Percentiles rank a stretch among this genome's conserved stretches.
Evolutionary conservation across 305 asterid species (phyloP).

Genomic region (Fraxinus xanthoxyloides): DNA sequence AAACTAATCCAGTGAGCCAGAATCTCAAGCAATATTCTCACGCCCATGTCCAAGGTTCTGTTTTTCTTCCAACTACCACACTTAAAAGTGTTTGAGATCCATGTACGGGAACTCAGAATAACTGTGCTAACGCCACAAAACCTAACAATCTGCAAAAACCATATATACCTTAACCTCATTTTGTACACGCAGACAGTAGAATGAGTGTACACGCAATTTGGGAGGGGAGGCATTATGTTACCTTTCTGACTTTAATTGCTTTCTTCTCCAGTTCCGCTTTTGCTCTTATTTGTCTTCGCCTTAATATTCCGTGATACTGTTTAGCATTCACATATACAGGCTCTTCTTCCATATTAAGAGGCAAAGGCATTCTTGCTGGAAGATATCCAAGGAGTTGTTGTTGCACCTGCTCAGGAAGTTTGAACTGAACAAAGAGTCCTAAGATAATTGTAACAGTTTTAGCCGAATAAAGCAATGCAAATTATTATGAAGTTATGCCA

Average conservation of each 20-base stretch:
- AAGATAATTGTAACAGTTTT: background rate
- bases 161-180: background rate
- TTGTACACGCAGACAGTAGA: background rate
- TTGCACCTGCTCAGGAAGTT: conserved; percentile 43
- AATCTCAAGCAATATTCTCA: background rate
- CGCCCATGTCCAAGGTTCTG: background rate
- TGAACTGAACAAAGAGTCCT: conserved; percentile 7
- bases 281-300: conserved; percentile 77
- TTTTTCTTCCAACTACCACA: conserved; percentile 7
- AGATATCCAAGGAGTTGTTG: conserved; percentile 60
- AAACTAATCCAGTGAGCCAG: background rate
- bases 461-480: background rate
- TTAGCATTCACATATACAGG: conserved; percentile 81
- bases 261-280: conserved; percentile 78
- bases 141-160: background rate
- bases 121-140: conserved; percentile 1
- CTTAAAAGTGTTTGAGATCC: conserved; percentile 4
- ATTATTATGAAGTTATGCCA: background rate
- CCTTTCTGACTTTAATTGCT: conserved; percentile 61
- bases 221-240: conserved; percentile 17
- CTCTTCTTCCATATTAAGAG: conserved; percentile 75
- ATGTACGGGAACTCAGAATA: background rate
- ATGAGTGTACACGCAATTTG: background rate
- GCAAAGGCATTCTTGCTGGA: conserved; percentile 74
- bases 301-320: conserved; percentile 73